A percentile compares a stretch with the other conserved stretches of the same genome.
Evolutionary conservation across 495 filamentous ascomycete species (phyloP).

Genomic region (Lasiosphaeris hirsuta): DNA sequence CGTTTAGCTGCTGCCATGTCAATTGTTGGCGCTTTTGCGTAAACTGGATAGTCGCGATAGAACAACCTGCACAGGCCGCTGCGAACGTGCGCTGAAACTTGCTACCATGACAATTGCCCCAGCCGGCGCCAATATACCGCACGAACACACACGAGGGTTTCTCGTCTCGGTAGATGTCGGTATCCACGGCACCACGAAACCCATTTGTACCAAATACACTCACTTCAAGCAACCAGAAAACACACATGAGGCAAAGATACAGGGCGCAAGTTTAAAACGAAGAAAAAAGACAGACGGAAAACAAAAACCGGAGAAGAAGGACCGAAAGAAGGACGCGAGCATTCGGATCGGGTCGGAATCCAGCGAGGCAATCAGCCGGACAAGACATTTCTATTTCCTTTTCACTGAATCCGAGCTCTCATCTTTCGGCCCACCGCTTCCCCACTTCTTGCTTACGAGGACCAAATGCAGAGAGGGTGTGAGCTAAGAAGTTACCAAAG

Average conservation of each 20-base stretch:
- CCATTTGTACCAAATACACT: background rate
- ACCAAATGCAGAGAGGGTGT: no score
- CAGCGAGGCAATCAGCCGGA: background rate
- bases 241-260: background rate
- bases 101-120: background rate
- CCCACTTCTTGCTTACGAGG: no score
- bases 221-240: background rate
- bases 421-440: background rate
- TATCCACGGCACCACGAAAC: background rate
- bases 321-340: background rate
- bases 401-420: constrained; percentile 4
- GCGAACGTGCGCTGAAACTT: background rate
- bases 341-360: background rate
- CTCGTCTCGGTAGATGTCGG: background rate
- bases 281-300: background rate
- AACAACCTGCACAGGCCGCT: constrained; percentile 1
- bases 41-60: constrained; percentile 9
- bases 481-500: no score
- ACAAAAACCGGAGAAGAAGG: background rate
- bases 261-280: background rate
- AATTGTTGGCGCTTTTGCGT: constrained; percentile 56
- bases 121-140: background rate
- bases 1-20: constrained; percentile 50
- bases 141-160: background rate
- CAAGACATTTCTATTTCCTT: background rate